Evolutionary conservation across 495 filamentous ascomycete genomes (phyloP).

Genomic region (Cetradonia linearis): DNA sequence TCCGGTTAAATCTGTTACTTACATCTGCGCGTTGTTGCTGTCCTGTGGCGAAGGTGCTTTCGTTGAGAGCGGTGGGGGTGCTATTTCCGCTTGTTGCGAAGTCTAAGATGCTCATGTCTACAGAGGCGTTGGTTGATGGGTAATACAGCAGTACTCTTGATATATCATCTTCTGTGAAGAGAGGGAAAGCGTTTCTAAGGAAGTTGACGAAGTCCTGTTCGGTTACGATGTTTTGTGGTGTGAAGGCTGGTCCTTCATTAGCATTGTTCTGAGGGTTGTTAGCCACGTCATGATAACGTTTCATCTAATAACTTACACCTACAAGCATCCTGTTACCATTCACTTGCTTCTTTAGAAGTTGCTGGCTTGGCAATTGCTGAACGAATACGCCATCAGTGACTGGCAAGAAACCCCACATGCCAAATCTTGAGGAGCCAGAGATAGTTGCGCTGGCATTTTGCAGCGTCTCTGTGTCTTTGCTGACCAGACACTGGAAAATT

Average conservation of each 20-base stretch:
- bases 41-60: slow-evolving; percentile 37
- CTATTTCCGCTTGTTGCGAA: slow-evolving; percentile 41
- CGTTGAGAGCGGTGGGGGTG: slow-evolving; percentile 37
- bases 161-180: slow-evolving; percentile 39
- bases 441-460: slow-evolving; percentile 46
- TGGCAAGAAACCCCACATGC: slow-evolving; percentile 52
- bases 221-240: slow-evolving; percentile 41
- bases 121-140: slow-evolving; percentile 29
- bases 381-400: slow-evolving; percentile 54
- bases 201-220: slow-evolving; percentile 36
- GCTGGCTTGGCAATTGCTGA: slow-evolving; percentile 40
- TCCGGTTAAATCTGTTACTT: slow-evolving; percentile 25
- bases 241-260: slow-evolving; percentile 44
- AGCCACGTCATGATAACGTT: slow-evolving; percentile 7
- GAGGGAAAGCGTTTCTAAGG: slow-evolving; percentile 39
- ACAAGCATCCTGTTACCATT: slow-evolving; percentile 44
- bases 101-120: slow-evolving; percentile 20
- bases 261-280: slow-evolving; percentile 38
- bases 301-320: slow-evolving; percentile 31
- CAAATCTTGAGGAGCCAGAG: slow-evolving; percentile 36
- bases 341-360: slow-evolving; percentile 40
- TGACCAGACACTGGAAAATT: slow-evolving; percentile 47
- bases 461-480: slow-evolving; percentile 38
- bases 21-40: slow-evolving; percentile 42
- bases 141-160: slow-evolving; percentile 39